phyloP scores from a whole-genome alignment of 1,139 yeast species.

The Yamadazyma conglobata region DNA sequence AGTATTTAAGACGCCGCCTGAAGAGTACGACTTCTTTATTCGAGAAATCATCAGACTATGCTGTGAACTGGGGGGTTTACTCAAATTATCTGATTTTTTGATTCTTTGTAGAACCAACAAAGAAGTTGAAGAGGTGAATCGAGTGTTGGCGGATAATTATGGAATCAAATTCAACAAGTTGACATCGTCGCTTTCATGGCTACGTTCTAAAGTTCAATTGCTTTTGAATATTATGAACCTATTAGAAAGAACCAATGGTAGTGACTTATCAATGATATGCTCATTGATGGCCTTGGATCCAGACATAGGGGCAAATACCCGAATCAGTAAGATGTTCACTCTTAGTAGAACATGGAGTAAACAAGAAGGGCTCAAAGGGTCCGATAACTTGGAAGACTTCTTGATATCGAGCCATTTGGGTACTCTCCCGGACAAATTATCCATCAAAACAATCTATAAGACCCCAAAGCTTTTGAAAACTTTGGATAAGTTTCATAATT shows the following conservation, averaged over 20 bases:
- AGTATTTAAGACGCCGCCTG: constrained; percentile 20
- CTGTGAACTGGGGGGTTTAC: constrained; percentile 41
- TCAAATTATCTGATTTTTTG: constrained; percentile 51
- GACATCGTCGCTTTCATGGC: constrained; percentile 52
- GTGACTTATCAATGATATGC: constrained; percentile 34
- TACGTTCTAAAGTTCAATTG: constrained; percentile 45
- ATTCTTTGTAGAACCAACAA: constrained; percentile 53
- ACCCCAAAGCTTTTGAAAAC: constrained; percentile 4
- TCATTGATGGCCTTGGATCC: constrained; percentile 27
- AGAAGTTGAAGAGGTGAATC: constrained; percentile 46
- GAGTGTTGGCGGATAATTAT: constrained; percentile 30
- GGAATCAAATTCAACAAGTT: constrained; percentile 45
- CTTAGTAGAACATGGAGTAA: constrained; percentile 13
- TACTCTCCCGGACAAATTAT: constrained; percentile 2
- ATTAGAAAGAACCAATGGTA: constrained; percentile 25
- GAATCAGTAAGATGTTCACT: constrained; percentile 29
- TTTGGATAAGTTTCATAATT: constrained; percentile 6
- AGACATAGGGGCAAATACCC: constrained; percentile 18
- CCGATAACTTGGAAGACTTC: constrained; percentile 17
- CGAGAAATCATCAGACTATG: constrained; percentile 45
- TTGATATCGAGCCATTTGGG: constrained; percentile 6
- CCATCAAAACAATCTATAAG: constrained; percentile 9
- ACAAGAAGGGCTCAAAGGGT: constrained; percentile 5
- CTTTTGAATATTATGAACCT: constrained; percentile 51
- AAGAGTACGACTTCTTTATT: constrained; percentile 42